A percentile compares a stretch with the other conserved stretches of the same genome.
Evolutionary conservation across 305 asterid genomes (phyloP).

Genomic region (Nicotiana rustica): DNA sequence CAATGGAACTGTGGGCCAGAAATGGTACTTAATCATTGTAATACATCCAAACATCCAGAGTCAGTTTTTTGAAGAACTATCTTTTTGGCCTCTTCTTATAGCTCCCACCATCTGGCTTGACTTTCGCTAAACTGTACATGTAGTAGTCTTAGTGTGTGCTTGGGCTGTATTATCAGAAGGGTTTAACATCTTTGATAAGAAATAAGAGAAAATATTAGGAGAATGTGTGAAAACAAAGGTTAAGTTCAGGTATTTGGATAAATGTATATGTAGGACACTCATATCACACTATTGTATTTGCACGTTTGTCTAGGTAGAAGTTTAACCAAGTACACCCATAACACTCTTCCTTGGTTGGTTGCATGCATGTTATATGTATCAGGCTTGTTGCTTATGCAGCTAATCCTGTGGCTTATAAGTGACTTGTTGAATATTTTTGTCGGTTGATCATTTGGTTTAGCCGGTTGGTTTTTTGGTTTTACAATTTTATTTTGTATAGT

Average conservation of each 20-base stretch:
- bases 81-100: not conserved
- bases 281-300: conserved; percentile 4
- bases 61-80: not conserved
- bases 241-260: conserved; percentile 21
- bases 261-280: not conserved
- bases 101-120: conserved; percentile 30
- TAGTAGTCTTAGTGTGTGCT: conserved; percentile 10
- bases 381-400: conserved; percentile 17
- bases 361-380: conserved; percentile 12
- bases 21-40: conserved; percentile 15
- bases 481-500: conserved; percentile 18
- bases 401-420: conserved; percentile 9
- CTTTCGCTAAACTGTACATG: conserved; percentile 13
- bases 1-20: conserved; percentile 25
- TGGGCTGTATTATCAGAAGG: not conserved
- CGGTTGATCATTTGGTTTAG: not conserved
- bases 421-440: not conserved
- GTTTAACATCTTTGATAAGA: conserved; percentile 16
- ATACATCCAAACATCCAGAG: conserved; percentile 10
- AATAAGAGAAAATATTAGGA: not conserved
- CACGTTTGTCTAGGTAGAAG: not conserved
- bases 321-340: not conserved
- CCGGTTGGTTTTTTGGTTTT: conserved; percentile 12
- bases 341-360: conserved; percentile 6
- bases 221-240: conserved; percentile 2